Base-by-base conservation (phyloP, 306 rosid species). In the Ochetophila trinervis region DNA sequence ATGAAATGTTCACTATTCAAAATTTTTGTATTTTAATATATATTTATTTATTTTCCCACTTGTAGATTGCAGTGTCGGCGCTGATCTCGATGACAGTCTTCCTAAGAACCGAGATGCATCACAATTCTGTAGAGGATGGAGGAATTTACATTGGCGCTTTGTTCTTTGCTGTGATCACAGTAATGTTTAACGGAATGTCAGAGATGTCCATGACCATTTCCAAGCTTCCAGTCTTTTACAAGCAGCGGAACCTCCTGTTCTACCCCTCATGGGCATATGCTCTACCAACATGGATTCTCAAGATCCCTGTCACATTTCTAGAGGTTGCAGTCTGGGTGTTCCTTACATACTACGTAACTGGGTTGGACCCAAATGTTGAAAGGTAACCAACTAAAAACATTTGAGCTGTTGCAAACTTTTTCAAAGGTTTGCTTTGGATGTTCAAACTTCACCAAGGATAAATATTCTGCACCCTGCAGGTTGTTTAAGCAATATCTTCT, bases 351-450 rank as follows among this genome's bases (percentile, higher is more conserved):
- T 86, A 89, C 73, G 13, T 83, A 9, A 78, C 80, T 23, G 96
- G 96, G 32, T 77, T 74, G n/a, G 87, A 89, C n/a, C 96, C 96
- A 16, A 87, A 75, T 74, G 71, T 76, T 3, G 78, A 77, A 67
- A 84, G 90, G 96, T 86, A 73, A 62, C 44, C 12, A 17, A 27
- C 16, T 4, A 48, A 63, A 47, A 27, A 9, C 21, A 16, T 15
- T 15, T 49, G 16, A 49, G 8, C 4, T 49, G 53, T 15, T 49
- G 53, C 20, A 50, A n/a, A 16, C 9, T 2, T n/a, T n/a, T n/a
- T n/a, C 21, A 17, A 47, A 14, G 17, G 5, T 6, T 18, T 5
- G 20, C 5, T 50, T 16, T 54, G 18, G 44, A 23, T 37, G 53
- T 10, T 23, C 27, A 20, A 14, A 23, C 23, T 22, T 50, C 8